Percentiles rank a stretch among this genome's conserved stretches.
Evolutionary conservation across 495 filamentous ascomycete genomes (phyloP).

Genomic region (Talaromyces ruber): DNA sequence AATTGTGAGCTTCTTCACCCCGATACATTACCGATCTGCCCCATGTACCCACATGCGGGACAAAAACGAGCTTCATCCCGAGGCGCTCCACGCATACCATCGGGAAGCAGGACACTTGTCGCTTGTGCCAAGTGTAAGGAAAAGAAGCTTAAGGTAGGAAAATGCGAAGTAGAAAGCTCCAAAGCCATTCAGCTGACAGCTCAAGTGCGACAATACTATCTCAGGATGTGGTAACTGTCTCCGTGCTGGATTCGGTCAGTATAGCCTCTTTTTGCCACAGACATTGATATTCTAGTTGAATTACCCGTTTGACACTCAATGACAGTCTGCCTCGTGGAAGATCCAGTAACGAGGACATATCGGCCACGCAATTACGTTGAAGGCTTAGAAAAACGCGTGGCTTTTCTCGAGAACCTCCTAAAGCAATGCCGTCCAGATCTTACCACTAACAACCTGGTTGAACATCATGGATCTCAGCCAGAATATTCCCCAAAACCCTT

Average conservation of each 20-base stretch:
- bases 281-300: neutral
- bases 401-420: conserved; percentile 7
- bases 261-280: neutral
- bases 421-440: neutral
- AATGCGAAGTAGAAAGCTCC: neutral
- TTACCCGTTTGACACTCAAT: neutral
- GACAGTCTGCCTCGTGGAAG: conserved; percentile 10
- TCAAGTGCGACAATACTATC: neutral
- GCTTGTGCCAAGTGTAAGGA: neutral
- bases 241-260: neutral
- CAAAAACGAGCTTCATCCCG: neutral
- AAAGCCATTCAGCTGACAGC: neutral
- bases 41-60: neutral
- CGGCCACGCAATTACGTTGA: conserved; percentile 11
- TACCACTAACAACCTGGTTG: neutral
- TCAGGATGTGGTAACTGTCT: neutral
- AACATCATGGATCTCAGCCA: neutral
- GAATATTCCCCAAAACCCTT: neutral
- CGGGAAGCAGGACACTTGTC: neutral
- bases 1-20: neutral
- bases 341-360: conserved; percentile 8
- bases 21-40: neutral
- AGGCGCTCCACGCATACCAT: neutral
- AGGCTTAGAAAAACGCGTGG: conserved; percentile 10
- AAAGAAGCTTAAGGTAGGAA: neutral